Percentiles rank a stretch among this genome's conserved stretches.
Evolutionary conservation across 1,139 yeast genomes (phyloP).

Genomic region (Yarrowia galli): DNA sequence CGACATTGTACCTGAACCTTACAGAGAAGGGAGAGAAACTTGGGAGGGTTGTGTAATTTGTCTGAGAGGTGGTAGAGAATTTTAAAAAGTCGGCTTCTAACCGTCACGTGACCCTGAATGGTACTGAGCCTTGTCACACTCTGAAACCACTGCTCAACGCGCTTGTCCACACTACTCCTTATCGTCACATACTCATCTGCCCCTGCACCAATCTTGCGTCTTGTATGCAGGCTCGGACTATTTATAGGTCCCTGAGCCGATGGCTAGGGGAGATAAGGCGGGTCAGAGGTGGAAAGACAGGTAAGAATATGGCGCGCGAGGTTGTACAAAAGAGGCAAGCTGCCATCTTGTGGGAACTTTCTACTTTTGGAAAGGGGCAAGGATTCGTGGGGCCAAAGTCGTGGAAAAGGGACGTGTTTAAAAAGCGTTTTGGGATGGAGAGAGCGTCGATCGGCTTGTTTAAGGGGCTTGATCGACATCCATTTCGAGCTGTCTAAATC

Average conservation of each 20-base stretch:
- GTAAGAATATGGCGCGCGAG: background rate
- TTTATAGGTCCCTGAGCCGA: background rate
- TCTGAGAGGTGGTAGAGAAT: too few species aligned
- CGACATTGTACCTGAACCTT: too few species aligned
- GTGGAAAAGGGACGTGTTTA: background rate
- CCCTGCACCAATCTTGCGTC: conserved; percentile 7
- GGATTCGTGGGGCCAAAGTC: too few species aligned
- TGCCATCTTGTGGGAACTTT: too few species aligned
- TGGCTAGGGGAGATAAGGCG: background rate
- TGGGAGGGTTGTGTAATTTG: too few species aligned
- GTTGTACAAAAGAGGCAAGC: background rate
- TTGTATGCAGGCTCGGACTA: background rate
- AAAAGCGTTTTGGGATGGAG: background rate
- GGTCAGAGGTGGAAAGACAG: background rate
- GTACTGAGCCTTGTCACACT: too few species aligned
- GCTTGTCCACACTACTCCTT: too few species aligned
- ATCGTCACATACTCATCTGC: conserved; percentile 2
- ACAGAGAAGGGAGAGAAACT: too few species aligned
- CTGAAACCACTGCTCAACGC: too few species aligned
- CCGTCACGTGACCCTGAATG: too few species aligned
- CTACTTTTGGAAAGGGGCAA: too few species aligned
- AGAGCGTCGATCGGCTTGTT: background rate
- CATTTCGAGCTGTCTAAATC: background rate
- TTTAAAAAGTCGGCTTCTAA: too few species aligned
- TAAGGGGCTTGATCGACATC: background rate